Conservation (phyloP, 805 yeast genomes). For the Priceomyces haplophilus region DNA sequence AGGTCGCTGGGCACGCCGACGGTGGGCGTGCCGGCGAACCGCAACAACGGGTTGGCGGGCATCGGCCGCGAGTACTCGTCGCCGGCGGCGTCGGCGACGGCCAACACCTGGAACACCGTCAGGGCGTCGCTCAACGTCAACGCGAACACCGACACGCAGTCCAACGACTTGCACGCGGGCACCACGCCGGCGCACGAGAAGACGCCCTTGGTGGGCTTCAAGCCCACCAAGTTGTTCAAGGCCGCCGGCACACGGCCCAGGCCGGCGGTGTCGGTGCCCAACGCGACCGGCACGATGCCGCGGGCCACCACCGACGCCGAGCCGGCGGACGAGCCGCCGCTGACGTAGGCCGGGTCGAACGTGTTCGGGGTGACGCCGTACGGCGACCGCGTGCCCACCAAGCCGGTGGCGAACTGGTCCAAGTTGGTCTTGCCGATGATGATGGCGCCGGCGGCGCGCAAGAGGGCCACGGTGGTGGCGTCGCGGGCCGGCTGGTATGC, state of each 20-base stretch:
- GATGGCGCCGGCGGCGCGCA: slow-evolving; percentile 89
- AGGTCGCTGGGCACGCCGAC: slow-evolving; percentile 75
- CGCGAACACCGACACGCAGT: slow-evolving; percentile 86
- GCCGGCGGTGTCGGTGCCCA: slow-evolving; percentile 98
- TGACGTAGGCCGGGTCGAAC: slow-evolving; percentile 71
- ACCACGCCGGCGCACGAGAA: slow-evolving; percentile 90
- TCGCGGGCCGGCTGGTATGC: slow-evolving; percentile 67
- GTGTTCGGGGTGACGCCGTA: slow-evolving; percentile 87
- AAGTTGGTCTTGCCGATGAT: slow-evolving; percentile 90
- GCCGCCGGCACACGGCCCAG: slow-evolving; percentile 98
- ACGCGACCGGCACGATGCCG: slow-evolving; percentile 82
- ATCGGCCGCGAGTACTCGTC: slow-evolving; percentile 80
- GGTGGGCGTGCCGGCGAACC: slow-evolving; percentile 57
- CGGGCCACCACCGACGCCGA: slow-evolving; percentile 89
- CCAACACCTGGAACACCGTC: slow-evolving; percentile 64
- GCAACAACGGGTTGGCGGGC: slow-evolving; percentile 62
- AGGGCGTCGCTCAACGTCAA: slow-evolving; percentile 82
- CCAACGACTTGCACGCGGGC: slow-evolving; percentile 94
- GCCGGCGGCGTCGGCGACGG: slow-evolving; percentile 59
- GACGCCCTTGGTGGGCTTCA: slow-evolving; percentile 88
- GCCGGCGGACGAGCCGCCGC: slow-evolving; percentile 96
- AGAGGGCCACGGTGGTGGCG: slow-evolving; percentile 68
- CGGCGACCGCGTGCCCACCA: slow-evolving; percentile 93
- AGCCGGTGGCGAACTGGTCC: slow-evolving; percentile 97
- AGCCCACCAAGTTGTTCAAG: slow-evolving; percentile 83